Conservation (phyloP, 2,329 filamentous ascomycete genomes). For the Chalara sp. region DNA sequence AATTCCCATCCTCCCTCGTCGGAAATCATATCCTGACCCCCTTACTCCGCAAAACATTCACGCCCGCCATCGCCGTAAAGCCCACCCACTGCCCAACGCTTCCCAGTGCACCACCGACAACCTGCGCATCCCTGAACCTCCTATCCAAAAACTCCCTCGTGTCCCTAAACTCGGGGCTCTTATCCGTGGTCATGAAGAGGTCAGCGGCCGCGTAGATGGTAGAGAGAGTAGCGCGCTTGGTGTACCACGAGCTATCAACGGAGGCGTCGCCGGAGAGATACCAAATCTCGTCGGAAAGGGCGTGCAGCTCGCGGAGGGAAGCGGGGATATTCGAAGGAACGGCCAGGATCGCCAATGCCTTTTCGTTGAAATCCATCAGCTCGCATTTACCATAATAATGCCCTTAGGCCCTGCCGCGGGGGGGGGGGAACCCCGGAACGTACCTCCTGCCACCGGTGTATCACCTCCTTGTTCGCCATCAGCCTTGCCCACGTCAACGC, state of each 20-base stretch:
- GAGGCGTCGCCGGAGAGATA: constrained; percentile 75
- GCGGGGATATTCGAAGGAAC: constrained; percentile 70
- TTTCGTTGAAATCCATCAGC: background rate
- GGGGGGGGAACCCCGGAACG: constrained; percentile 15
- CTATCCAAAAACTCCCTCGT: constrained; percentile 76
- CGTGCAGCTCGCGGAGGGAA: constrained; percentile 71
- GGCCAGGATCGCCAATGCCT: constrained; percentile 81
- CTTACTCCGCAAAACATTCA: constrained; percentile 85
- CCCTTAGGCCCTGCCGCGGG: background rate
- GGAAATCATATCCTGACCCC: constrained; percentile 58
- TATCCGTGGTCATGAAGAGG: constrained; percentile 90
- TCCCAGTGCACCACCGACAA: constrained; percentile 53
- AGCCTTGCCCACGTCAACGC: constrained; percentile 70
- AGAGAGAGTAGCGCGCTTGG: constrained; percentile 55
- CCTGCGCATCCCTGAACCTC: constrained; percentile 58
- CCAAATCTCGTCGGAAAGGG: constrained; percentile 87
- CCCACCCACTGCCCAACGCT: constrained; percentile 71
- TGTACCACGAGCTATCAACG: constrained; percentile 87
- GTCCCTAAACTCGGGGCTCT: constrained; percentile 62
- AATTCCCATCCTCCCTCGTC: background rate
- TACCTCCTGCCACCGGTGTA: constrained; percentile 83
- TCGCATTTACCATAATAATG: background rate
- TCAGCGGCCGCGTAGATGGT: constrained; percentile 73
- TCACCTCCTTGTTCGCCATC: constrained; percentile 64
- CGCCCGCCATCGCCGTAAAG: constrained; percentile 68